Conservation (phyloP, 1,139 yeast species). For the Lodderomyces elongisporus region DNA sequence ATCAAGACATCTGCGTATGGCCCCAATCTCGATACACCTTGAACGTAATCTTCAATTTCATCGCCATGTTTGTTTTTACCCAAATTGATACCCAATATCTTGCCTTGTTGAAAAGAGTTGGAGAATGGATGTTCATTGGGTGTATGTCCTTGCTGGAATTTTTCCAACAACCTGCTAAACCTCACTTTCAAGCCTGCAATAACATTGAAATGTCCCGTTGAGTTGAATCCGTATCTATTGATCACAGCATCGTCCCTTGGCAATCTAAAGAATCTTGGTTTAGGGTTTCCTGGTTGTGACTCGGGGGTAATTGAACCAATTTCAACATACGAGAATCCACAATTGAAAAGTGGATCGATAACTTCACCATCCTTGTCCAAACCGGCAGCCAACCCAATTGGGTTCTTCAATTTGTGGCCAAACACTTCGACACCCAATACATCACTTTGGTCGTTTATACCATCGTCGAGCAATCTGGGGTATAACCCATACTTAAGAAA, state of each 20-base stretch:
- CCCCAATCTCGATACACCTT: slow-evolving; percentile 79
- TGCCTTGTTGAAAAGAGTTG: slow-evolving; percentile 60
- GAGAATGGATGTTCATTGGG: slow-evolving; percentile 28
- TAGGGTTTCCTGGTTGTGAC: slow-evolving; percentile 92
- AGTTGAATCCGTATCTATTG: slow-evolving; percentile 91
- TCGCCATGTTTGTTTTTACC: slow-evolving; percentile 93
- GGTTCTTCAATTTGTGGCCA: slow-evolving; percentile 61
- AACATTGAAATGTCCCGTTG: slow-evolving; percentile 79
- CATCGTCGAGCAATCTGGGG: slow-evolving; percentile 55
- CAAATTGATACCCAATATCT: slow-evolving; percentile 73
- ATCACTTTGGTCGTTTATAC: slow-evolving; percentile 40
- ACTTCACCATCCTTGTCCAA: slow-evolving; percentile 93
- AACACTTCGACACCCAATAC: slow-evolving; percentile 57
- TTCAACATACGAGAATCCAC: slow-evolving; percentile 88
- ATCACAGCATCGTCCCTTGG: slow-evolving; percentile 85
- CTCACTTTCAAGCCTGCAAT: slow-evolving; percentile 61
- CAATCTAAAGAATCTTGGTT: slow-evolving; percentile 84
- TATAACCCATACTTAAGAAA: slow-evolving; percentile 64
- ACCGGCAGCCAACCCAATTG: slow-evolving; percentile 95
- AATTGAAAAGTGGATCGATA: slow-evolving; percentile 70
- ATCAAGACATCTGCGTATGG: slow-evolving; percentile 85
- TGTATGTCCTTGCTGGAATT: slow-evolving; percentile 16
- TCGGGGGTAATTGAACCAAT: slow-evolving; percentile 90
- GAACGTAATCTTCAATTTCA: slow-evolving; percentile 77
- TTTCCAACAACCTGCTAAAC: slow-evolving; percentile 36